Conservation (phyloP, 1,284 basidiomycete species). For the Apiotrichum sp. region DNA sequence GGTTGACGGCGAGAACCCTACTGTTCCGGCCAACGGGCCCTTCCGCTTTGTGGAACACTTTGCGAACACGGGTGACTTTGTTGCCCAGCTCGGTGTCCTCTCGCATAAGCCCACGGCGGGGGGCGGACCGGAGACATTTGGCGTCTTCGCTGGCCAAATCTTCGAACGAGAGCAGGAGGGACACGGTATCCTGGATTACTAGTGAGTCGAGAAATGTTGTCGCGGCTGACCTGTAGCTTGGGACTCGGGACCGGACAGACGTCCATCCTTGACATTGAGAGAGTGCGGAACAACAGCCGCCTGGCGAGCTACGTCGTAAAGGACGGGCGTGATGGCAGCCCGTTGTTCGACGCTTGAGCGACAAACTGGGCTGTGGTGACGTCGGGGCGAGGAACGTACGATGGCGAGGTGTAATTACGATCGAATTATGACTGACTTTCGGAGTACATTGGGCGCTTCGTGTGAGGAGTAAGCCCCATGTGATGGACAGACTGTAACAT, state of each 20-base stretch:
- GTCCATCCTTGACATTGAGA: neutral
- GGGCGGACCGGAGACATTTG: conserved; percentile 7
- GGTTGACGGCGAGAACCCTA: conserved; percentile 1
- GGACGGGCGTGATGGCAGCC: neutral
- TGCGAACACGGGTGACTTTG: conserved; percentile 24
- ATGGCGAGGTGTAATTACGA: too few relatives aligned
- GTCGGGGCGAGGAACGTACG: too few relatives aligned
- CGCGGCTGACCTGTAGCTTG: neutral
- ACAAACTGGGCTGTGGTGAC: too few relatives aligned
- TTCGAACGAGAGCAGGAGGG: conserved; percentile 25
- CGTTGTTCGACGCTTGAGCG: too few relatives aligned
- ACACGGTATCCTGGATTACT: conserved; percentile 24
- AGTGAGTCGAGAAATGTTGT: conserved; percentile 16
- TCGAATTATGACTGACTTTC: too few relatives aligned
- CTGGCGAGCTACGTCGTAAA: neutral
- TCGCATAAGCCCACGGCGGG: neutral
- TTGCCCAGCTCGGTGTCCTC: conserved; percentile 20
- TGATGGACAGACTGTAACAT: too few relatives aligned
- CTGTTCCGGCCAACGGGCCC: neutral
- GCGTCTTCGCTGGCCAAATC: conserved; percentile 24
- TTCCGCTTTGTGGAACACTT: conserved; percentile 29
- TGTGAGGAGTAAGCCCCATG: too few relatives aligned
- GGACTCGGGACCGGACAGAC: neutral
- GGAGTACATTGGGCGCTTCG: too few relatives aligned
- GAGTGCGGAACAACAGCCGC: neutral